A percentile compares a stretch with the other conserved stretches of the same genome.
phyloP scores from a whole-genome alignment of 306 rosid genomes.

The Quercus suber region DNA sequence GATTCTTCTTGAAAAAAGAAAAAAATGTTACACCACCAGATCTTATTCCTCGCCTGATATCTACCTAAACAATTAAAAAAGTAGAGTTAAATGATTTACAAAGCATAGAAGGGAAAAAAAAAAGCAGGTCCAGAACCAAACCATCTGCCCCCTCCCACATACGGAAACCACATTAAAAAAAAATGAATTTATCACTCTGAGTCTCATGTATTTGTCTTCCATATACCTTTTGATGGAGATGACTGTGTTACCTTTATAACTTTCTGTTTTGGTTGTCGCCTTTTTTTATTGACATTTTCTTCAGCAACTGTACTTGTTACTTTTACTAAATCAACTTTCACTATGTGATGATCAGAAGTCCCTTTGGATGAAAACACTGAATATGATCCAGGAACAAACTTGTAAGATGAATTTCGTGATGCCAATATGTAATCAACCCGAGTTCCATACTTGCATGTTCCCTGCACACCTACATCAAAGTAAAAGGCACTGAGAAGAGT shows the following conservation, averaged over 20 bases:
- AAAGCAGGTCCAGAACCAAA: neutral
- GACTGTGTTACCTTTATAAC: slow-evolving; percentile 51
- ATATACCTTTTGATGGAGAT: slow-evolving; percentile 54
- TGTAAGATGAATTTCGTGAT: slow-evolving; percentile 58
- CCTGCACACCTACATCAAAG: slow-evolving; percentile 77
- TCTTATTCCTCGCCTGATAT: neutral
- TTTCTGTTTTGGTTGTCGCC: slow-evolving; percentile 40
- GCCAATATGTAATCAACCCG: slow-evolving; percentile 86
- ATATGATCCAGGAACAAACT: slow-evolving; percentile 88
- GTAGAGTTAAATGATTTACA: slow-evolving; percentile 1
- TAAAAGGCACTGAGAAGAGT: neutral
- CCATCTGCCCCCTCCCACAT: slow-evolving; percentile 9
- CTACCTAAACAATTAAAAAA: neutral
- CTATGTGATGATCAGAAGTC: slow-evolving; percentile 97
- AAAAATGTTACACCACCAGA: neutral
- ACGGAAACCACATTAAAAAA: neutral
- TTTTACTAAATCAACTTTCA: slow-evolving; percentile 70
- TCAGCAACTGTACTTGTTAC: slow-evolving; percentile 17
- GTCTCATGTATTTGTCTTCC: slow-evolving; percentile 44
- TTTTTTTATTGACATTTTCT: slow-evolving; percentile 30
- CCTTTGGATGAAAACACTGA: slow-evolving; percentile 92
- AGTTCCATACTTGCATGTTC: slow-evolving; percentile 96
- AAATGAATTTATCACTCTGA: neutral
- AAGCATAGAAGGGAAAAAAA: neutral
- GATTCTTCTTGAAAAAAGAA: too few species aligned